A percentile compares a stretch with the other conserved stretches of the same genome.
phyloP scores from a whole-genome alignment of 2,329 filamentous ascomycete species.

The Colletotrichum higginsianum region DNA sequence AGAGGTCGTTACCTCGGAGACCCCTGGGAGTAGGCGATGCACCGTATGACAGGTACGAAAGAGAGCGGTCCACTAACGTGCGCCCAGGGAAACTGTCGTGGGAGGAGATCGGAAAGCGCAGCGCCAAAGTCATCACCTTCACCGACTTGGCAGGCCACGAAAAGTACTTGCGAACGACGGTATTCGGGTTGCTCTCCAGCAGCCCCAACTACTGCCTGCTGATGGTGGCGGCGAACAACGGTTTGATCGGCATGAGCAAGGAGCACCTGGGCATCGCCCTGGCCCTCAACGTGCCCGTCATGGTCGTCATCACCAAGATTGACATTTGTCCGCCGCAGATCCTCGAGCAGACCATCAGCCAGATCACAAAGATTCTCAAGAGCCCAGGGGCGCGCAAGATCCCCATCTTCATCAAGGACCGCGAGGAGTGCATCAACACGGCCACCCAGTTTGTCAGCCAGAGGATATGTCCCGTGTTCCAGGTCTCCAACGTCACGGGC shows the following conservation, averaged over 20 bases:
- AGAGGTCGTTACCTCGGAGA: constrained; percentile 84
- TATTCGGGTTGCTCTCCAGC: constrained; percentile 94
- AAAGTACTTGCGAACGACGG: constrained; percentile 93
- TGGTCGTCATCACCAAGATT: constrained; percentile 98
- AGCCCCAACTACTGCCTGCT: constrained; percentile 97
- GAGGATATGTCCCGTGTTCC: constrained; percentile 96
- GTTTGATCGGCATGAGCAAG: constrained; percentile 97
- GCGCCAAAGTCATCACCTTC: constrained; percentile 96
- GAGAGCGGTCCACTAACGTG: constrained; percentile 40
- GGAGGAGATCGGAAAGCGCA: constrained; percentile 97
- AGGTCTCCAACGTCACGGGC: constrained; percentile 97
- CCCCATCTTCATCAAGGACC: constrained; percentile 93
- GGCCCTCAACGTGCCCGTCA: constrained; percentile 95
- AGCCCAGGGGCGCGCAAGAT: constrained; percentile 95
- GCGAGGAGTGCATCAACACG: constrained; percentile 93
- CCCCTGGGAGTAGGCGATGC: constrained; percentile 79
- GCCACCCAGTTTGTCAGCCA: constrained; percentile 96
- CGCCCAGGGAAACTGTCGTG: constrained; percentile 79
- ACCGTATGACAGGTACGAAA: too few relatives aligned
- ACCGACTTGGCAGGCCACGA: constrained; percentile 97
- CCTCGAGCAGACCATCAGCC: constrained; percentile 90
- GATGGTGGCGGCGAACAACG: constrained; percentile 99
- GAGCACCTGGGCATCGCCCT: constrained; percentile 96
- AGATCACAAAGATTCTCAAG: constrained; percentile 93
- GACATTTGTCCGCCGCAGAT: constrained; percentile 98